A percentile compares a stretch with the other conserved stretches of the same genome.
Conservation (phyloP, 306 rosid genomes). For the Prinsepia uniflora region DNA sequence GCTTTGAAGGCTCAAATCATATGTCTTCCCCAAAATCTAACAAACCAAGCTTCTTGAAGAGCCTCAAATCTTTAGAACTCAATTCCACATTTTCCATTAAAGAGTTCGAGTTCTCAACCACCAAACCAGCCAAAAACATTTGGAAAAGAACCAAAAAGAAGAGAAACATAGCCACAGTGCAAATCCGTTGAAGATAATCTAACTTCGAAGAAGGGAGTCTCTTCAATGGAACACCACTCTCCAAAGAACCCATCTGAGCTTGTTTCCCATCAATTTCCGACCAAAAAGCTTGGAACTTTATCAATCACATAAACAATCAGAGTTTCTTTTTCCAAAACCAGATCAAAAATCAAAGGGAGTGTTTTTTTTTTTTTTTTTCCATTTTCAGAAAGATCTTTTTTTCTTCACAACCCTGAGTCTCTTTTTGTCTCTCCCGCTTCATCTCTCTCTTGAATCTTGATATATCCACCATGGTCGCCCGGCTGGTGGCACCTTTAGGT, state of each 20-base stretch:
- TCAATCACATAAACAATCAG: constrained; percentile 20
- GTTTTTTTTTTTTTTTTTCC: too few species aligned
- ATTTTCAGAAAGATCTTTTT: too few species aligned
- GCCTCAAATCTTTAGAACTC: constrained; percentile 38
- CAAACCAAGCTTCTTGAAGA: constrained; percentile 42
- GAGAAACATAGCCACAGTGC: constrained; percentile 72
- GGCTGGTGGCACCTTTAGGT: not conserved
- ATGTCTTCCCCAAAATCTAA: constrained; percentile 71
- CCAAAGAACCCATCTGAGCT: constrained; percentile 86
- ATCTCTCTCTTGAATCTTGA: too few species aligned
- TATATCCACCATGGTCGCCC: too few species aligned
- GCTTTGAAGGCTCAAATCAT: constrained; percentile 56
- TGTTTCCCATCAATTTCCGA: constrained; percentile 52
- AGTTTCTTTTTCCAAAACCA: not conserved
- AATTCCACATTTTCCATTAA: constrained; percentile 35
- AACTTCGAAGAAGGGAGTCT: constrained; percentile 69
- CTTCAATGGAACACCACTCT: constrained; percentile 55
- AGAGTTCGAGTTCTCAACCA: constrained; percentile 47
- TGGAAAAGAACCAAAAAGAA: constrained; percentile 75
- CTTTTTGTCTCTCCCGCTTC: too few species aligned
- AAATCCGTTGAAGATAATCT: constrained; percentile 92
- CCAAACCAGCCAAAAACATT: constrained; percentile 79
- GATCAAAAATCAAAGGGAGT: constrained; percentile 2
- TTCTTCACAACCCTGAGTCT: too few species aligned
- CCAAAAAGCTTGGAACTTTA: constrained; percentile 27